These are phyloP conservation scores for Pythium guiyangense DNA, from an alignment of 352 stramenopile genomes.

Conservation along the genomic window DNA sequence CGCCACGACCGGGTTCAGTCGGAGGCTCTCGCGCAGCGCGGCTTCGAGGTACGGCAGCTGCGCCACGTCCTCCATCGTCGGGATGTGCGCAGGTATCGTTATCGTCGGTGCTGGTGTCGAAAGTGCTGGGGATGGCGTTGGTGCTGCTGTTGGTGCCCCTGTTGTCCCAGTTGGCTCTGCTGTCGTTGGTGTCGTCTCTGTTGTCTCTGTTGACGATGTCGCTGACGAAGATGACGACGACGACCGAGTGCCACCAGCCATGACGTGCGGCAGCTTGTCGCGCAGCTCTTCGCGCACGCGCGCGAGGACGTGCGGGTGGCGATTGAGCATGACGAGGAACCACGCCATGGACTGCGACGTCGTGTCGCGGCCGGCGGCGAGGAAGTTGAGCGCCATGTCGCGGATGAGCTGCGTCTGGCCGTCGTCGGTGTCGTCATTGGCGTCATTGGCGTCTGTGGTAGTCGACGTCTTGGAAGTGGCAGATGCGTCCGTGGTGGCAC, in stretches of 20 bases:
- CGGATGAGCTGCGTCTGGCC: slow-evolving; percentile 27
- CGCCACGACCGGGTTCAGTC: slow-evolving; percentile 40
- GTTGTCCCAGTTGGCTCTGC: too few relatives aligned
- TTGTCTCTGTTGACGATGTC: too few relatives aligned
- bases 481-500: too few relatives aligned
- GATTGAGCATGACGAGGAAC: slow-evolving; percentile 73
- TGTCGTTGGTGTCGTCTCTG: background rate
- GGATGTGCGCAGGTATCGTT: too few relatives aligned
- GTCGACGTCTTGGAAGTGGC: too few relatives aligned
- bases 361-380: slow-evolving; percentile 74
- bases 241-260: slow-evolving; percentile 12
- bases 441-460: too few relatives aligned
- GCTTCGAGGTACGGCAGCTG: slow-evolving; percentile 47
- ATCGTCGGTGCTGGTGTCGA: background rate
- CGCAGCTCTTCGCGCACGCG: slow-evolving; percentile 28
- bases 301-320: slow-evolving; percentile 34
- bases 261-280: slow-evolving; percentile 22
- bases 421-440: background rate
- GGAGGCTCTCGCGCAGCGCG: slow-evolving; percentile 39
- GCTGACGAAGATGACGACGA: slow-evolving; percentile 3
- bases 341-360: slow-evolving; percentile 70
- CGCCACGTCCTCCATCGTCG: slow-evolving; percentile 33
- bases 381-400: slow-evolving; percentile 81
- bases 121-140: too few relatives aligned
- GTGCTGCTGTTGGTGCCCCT: too few relatives aligned